Evolutionary conservation across 2,329 filamentous ascomycete genomes (phyloP), one percentile per base, ranked within the genome.

Genomic region (Penicillium glabrum): DNA sequence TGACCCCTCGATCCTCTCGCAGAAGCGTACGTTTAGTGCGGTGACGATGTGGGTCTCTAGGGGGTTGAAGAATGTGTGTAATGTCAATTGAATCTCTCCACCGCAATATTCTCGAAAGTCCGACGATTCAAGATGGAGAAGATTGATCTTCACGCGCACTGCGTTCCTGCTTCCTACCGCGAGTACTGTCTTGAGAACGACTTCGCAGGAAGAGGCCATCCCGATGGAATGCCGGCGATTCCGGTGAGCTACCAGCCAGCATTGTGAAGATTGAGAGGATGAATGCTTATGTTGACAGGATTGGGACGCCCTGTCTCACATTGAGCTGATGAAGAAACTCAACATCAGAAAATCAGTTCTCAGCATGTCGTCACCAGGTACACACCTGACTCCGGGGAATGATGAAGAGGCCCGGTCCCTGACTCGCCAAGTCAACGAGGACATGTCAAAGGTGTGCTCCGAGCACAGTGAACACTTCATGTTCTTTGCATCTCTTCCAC

Each of bases 321-420:
- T 85, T 3, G 67, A 70, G 0, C 71, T 84, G 61, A 85, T 86
- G 82, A 63, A 77, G 44, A 65, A 71, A 1, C 65, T 77, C 56
- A 77, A 79, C 59, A 82, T 86, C 57, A 68, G 68, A 6, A 82
- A 79, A 62, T 81, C 81, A 11, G 80, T 85, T 35, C 69, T 86
- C 11, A 83, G 80, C 62, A 79, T 86, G 64, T 81, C 78, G 5
- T 79, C 79, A 0, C 83, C 83, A 0, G 83, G 82, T 14, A 81
- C 78, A 0, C 71, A 82, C 56, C 71, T 86, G 16, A 69, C 70
- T 0, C 68, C 75, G 0, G 68, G 67, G 1, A 71, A 82, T 56
- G 61, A 74, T 45, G 52, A 62, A 1, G 68, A 77, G 13, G 74
- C 71, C 3, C 67, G 69, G 19, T 58, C 64, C 13, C 59, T 83